Conservation (phyloP, 1,139 yeast species). For the Scheffersomyces cryptocercus region DNA sequence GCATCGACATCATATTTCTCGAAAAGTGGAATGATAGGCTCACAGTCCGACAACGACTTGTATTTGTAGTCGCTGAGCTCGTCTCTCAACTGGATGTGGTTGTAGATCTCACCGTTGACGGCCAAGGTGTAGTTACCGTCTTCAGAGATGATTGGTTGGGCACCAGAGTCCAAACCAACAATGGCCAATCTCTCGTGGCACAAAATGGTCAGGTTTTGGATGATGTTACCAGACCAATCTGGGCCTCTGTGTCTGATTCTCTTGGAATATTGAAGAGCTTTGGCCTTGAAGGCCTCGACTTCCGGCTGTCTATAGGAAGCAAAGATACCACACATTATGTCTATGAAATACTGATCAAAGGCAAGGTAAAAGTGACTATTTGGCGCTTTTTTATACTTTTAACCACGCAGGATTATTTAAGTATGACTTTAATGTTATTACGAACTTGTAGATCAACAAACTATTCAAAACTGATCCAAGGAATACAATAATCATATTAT, state of each 20-base stretch:
- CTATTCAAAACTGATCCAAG: too few species aligned
- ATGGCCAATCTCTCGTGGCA: slow-evolving; percentile 96
- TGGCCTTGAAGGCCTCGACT: slow-evolving; percentile 76
- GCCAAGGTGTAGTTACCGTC: slow-evolving; percentile 75
- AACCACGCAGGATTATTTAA: too few species aligned
- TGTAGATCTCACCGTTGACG: slow-evolving; percentile 97
- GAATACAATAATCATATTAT: too few species aligned
- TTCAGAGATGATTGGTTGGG: slow-evolving; percentile 88
- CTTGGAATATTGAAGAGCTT: slow-evolving; percentile 87
- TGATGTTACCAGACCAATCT: slow-evolving; percentile 94
- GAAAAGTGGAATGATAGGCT: slow-evolving; percentile 91
- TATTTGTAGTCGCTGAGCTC: slow-evolving; percentile 70
- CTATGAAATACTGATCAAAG: too few species aligned
- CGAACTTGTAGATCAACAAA: too few species aligned
- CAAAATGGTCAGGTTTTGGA: slow-evolving; percentile 74
- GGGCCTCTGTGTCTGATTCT: slow-evolving; percentile 98
- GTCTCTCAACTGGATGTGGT: slow-evolving; percentile 86
- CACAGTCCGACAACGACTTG: slow-evolving; percentile 94
- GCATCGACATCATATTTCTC: slow-evolving; percentile 85
- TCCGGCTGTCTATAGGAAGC: slow-evolving; percentile 86
- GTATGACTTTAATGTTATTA: too few species aligned
- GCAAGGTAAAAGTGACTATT: too few species aligned
- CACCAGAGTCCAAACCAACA: slow-evolving; percentile 94
- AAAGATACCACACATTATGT: slow-evolving; percentile 91
- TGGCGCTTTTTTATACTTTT: too few species aligned